phyloP scores from a whole-genome alignment of 2,329 filamentous ascomycete species.

The Laburnicola sp. region DNA sequence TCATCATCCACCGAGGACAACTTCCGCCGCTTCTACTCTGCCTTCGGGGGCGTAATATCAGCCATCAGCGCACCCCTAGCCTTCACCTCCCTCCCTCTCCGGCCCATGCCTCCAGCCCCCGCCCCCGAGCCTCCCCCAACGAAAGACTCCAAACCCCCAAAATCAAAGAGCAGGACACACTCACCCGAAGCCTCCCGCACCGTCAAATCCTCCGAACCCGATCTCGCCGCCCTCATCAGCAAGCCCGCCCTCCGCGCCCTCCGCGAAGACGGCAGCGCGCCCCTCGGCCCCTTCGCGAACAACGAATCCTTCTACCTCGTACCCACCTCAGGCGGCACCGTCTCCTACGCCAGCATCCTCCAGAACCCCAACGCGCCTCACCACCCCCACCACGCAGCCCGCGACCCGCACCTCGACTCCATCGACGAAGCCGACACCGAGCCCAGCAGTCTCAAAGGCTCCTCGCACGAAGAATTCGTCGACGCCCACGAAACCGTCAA shows the following conservation, averaged over 20 bases:
- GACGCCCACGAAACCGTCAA: conserved; percentile 73
- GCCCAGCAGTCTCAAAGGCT: conserved; percentile 42
- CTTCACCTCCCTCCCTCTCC: conserved; percentile 85
- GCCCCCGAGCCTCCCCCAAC: conserved; percentile 30
- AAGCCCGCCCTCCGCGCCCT: conserved; percentile 81
- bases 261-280: conserved; percentile 62
- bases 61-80: conserved; percentile 87
- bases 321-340: conserved; percentile 85
- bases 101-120: conserved; percentile 29
- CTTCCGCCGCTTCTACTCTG: conserved; percentile 88
- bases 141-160: conserved; percentile 25
- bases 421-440: conserved; percentile 49
- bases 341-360: conserved; percentile 90
- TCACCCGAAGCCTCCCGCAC: conserved; percentile 37
- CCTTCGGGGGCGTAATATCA: conserved; percentile 86
- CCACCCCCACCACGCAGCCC: conserved; percentile 43
- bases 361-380: conserved; percentile 34
- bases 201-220: conserved; percentile 61
- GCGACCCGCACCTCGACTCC: conserved; percentile 51
- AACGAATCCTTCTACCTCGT: conserved; percentile 80
- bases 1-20: conserved; percentile 65
- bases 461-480: conserved; percentile 73
- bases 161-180: conserved; percentile 25
- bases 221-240: conserved; percentile 82
- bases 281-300: conserved; percentile 53